These are phyloP conservation scores for Copromyces sp. DNA, from an alignment of 495 filamentous ascomycete genomes.

Conservation along the genomic window DNA sequence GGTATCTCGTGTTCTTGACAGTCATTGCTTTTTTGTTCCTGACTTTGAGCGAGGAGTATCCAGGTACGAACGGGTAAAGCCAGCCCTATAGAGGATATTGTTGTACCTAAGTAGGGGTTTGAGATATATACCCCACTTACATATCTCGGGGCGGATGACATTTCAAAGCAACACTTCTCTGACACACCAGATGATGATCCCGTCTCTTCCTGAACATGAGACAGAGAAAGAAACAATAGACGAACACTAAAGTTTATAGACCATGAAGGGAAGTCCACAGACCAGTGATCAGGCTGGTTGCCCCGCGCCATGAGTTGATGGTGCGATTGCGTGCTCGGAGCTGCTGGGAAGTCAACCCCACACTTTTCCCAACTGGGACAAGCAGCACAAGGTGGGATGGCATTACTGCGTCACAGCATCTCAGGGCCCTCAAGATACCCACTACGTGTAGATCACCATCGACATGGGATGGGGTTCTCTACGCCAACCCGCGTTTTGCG, in stretches of 20 bases:
- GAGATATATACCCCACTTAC: not conserved
- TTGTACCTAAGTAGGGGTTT: not conserved
- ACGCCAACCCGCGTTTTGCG: not conserved
- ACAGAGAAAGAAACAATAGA: not conserved
- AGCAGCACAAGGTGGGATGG: constrained; percentile 2
- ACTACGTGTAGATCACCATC: not conserved
- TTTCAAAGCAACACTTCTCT: not conserved
- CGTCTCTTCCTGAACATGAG: not conserved
- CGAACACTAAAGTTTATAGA: not conserved
- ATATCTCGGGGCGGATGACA: not conserved
- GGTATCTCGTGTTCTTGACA: not conserved
- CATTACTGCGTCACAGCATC: not conserved
- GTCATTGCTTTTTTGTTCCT: not conserved
- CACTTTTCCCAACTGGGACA: constrained; percentile 8
- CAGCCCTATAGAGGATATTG: not conserved
- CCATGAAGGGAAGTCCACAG: not conserved
- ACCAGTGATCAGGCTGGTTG: not conserved
- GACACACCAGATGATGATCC: not conserved
- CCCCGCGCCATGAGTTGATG: constrained; percentile 22
- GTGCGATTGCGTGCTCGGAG: constrained; percentile 26
- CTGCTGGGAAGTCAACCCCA: constrained; percentile 15
- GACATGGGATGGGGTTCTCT: not conserved
- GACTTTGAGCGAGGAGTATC: not conserved
- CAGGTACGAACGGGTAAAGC: not conserved
- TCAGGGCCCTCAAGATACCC: not conserved